A percentile compares a stretch with the other conserved stretches of the same genome.
Evolutionary conservation across 1,284 basidiomycete genomes (phyloP).

Genomic region (Fomitopsis betulina): DNA sequence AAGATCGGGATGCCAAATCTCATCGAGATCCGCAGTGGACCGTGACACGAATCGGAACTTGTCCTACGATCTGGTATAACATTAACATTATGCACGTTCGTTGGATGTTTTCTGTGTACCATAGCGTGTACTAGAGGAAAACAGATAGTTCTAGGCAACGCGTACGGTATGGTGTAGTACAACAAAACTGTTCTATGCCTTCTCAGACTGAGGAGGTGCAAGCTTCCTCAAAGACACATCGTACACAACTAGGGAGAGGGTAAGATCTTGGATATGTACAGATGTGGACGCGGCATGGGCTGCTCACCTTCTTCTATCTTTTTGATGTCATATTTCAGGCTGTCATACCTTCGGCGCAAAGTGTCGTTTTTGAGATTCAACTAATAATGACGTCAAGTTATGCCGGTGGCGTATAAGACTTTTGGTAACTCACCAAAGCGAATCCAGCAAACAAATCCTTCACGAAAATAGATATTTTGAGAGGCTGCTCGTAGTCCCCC

Average conservation of each 20-base stretch:
- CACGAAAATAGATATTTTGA: constrained; percentile 76
- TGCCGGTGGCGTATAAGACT: background rate
- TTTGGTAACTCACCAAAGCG: constrained; percentile 74
- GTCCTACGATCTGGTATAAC: too few relatives aligned
- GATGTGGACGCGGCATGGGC: background rate
- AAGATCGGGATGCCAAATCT: background rate
- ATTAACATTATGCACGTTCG: background rate
- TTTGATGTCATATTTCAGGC: constrained; percentile 84
- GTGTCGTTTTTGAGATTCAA: constrained; percentile 88
- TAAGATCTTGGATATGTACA: background rate
- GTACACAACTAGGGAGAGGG: constrained; percentile 62
- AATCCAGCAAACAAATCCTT: constrained; percentile 82
- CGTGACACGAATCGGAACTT: too few relatives aligned
- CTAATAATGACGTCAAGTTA: constrained; percentile 29
- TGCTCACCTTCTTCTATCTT: constrained; percentile 80
- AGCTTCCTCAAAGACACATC: constrained; percentile 78
- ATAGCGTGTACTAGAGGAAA: too few relatives aligned
- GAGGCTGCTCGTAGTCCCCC: constrained; percentile 76
- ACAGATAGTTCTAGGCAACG: too few relatives aligned
- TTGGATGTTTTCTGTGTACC: background rate
- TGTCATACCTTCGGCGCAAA: constrained; percentile 75
- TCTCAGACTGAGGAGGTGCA: constrained; percentile 20
- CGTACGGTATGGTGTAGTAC: background rate
- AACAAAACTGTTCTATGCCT: background rate
- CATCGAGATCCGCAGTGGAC: background rate